Evolutionary conservation across 441 rosid species (phyloP), one percentile per base, ranked within the genome.

Genomic region (Gossypium lobatum): DNA sequence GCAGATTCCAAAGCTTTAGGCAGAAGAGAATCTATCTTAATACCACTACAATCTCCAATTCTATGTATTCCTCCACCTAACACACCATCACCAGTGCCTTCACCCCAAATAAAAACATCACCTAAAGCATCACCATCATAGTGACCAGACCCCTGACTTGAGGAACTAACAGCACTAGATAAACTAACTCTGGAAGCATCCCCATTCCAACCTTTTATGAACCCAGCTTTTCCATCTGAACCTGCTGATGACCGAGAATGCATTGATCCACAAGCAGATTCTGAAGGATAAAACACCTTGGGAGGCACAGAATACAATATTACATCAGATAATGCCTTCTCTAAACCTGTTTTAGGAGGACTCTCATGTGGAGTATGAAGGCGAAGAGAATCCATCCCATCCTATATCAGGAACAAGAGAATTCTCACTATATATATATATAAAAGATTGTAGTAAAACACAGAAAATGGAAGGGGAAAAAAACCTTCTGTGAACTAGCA

Each of bases 91-190:
- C 85, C 86, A 6, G 80, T 79, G 73, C 88, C 83, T 64, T 86
- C 88, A 21, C 88, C 90, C 90, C 90, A 86, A 13, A 86, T 79
- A 72, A 81, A 83, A 78, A 86, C 86, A 79, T 86, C 90, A 64
- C 90, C 90, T 60, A 86, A 66, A 72, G 90, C 80, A 76, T 86
- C 90, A 55, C 84, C 83, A 42, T 84, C 88, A 76, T 86, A 87
- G 73, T 84, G 88, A 71, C 90, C 85, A 75, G 90, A 86, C 21
- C 88, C 88, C 68, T 86, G 90, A 73, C 90, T 86, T 45, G 90
- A 83, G 54, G 88, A 84, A 73, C 88, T 86, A 73, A 86, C 87
- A 61, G 86, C 88, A 80, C 90, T 86, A 16, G 88, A 86, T 73
- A 84, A 75, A 80, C 90, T 86, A 75, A 86, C 87, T 78, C 89